Evolutionary conservation across 2,329 filamentous ascomycete species (phyloP).

Genomic region (Fusarium stilboides): DNA sequence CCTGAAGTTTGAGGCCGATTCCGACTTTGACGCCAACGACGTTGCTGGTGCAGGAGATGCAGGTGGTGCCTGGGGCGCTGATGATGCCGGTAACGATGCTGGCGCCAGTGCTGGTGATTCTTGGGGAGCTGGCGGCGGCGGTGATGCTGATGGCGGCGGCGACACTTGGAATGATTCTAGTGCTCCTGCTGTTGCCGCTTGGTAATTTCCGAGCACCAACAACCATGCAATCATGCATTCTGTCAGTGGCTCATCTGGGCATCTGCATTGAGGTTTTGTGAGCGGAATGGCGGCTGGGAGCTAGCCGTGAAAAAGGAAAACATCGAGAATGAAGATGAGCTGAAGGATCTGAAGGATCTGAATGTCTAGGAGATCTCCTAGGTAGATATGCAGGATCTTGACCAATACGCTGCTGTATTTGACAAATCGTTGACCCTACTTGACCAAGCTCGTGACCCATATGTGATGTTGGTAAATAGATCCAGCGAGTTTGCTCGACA

Average conservation of each 20-base stretch:
- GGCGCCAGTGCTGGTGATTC: slow-evolving; percentile 17
- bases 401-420: neutral
- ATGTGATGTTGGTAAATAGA: neutral
- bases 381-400: slow-evolving; percentile 25
- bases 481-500: neutral
- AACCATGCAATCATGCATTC: neutral
- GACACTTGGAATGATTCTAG: slow-evolving; percentile 12
- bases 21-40: slow-evolving; percentile 64
- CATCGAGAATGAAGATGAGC: neutral
- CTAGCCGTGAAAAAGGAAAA: neutral
- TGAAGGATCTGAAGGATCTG: slow-evolving; percentile 18
- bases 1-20: slow-evolving; percentile 70
- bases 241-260: neutral
- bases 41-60: slow-evolving; percentile 49
- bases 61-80: slow-evolving; percentile 36
- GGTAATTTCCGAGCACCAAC: slow-evolving; percentile 13
- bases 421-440: neutral
- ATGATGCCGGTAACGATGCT: slow-evolving; percentile 27
- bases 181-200: slow-evolving; percentile 12
- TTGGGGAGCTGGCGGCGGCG: slow-evolving; percentile 22
- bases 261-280: neutral
- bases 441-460: neutral
- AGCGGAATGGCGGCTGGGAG: neutral
- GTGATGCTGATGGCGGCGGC: neutral
- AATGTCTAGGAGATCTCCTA: slow-evolving; percentile 15